Evolutionary conservation across 371 early-diverging fungal species (phyloP), one percentile per base, ranked within the genome.

Genomic region (Mucor lusitanicus): DNA sequence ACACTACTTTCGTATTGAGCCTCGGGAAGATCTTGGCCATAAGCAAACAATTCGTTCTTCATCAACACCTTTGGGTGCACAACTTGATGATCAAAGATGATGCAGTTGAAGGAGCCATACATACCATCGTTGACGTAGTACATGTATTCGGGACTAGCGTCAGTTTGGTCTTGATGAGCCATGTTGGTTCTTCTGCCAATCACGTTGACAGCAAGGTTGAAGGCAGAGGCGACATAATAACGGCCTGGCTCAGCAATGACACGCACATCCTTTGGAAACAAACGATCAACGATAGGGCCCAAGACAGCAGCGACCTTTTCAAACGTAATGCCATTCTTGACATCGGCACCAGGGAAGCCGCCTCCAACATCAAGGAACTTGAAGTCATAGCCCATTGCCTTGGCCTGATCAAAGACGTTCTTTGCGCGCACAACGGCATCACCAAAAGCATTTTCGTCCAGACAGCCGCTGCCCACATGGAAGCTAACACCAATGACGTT

Each of bases 231-330:
- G 12, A 94, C 96, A 81, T 91, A 99, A 89, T 94, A 99, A 65
- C 99, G 91, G 39, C 99, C 99, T 63, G 99, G 99, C 80, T 99
- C 99, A 61, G 97, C 94, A 84, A 99, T 97, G 59, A 99, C 89
- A 57, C 94, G 92, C 44, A 98, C 83, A 15, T 83, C 71, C 11
- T 71, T 50, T 50, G 90, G 84, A 73, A 99, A 97, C 68, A 88
- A 70, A 15, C 76, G 69, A 69, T 94, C 94, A 27, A 99, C 85
- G 39, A 91, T 90, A 28, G 91, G 87, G 55, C 90, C 85, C 39
- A 98, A 84, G 44, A 91, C 85, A 56, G 84, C 78, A n/a, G 97
- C 97, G 15, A 97, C 90, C 65, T 91, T 88, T 68, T 86, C 87
- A 79, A 99, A 97, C 11, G 91, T 91, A 68, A 95, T 84, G 12